phyloP scores from a whole-genome alignment of 345 rosid genomes.

The Corymbia maculata region DNA sequence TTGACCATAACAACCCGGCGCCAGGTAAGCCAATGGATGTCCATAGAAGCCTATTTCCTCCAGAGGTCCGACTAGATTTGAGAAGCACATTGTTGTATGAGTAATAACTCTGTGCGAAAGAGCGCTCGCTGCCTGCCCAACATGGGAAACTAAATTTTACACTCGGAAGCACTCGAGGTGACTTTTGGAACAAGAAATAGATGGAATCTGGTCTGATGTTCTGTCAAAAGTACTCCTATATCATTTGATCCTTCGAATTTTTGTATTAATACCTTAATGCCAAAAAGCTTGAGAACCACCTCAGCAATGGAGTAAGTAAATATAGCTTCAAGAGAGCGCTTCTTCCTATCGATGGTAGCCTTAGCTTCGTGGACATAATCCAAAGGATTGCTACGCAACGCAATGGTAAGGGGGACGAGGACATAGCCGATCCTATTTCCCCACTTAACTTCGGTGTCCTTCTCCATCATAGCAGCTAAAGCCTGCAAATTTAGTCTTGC shows the following conservation, averaged over 20 bases:
- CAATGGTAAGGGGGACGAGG: conserved; percentile 3
- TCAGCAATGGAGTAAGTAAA: conserved; percentile 13
- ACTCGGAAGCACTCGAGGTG: background rate
- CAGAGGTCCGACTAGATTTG: conserved; percentile 17
- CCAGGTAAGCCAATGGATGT: conserved; percentile 14
- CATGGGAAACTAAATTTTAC: background rate
- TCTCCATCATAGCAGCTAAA: conserved; percentile 18
- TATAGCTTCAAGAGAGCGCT: conserved; percentile 11
- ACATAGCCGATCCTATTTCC: conserved; percentile 15
- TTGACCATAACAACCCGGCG: conserved; percentile 19
- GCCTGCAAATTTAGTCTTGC: background rate
- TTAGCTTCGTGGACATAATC: conserved; percentile 16
- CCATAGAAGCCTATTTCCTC: conserved; percentile 21
- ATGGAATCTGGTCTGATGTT: background rate
- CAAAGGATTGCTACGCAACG: conserved; percentile 3
- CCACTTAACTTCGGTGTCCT: conserved; percentile 8
- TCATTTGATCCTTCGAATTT: background rate
- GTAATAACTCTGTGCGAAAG: conserved; percentile 10
- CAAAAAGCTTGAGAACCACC: conserved; percentile 8
- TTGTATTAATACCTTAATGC: background rate
- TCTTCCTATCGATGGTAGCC: conserved; percentile 9
- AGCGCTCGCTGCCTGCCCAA: conserved; percentile 7
- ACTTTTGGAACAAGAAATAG: background rate
- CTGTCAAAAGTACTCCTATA: background rate
- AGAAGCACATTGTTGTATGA: conserved; percentile 20